phyloP scores from a whole-genome alignment of 768 basidiomycete genomes.

The Cystobasidium onofrii region DNA sequence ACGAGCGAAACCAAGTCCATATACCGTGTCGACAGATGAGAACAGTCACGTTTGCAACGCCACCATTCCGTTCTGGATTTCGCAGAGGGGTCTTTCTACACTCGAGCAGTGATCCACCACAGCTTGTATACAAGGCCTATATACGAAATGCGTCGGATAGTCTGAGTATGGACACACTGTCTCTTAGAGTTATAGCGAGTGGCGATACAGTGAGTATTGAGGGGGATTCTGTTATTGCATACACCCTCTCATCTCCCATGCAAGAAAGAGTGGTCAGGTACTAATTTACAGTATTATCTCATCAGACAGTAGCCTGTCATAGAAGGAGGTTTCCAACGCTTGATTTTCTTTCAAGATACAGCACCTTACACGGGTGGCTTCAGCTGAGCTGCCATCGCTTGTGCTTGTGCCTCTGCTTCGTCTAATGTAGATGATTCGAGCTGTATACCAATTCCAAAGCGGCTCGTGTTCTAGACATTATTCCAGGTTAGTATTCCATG shows the following conservation, averaged over 20 bases:
- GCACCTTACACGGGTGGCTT: slow-evolving; percentile 20
- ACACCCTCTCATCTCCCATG: not conserved
- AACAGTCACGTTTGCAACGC: no score
- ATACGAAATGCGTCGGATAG: no score
- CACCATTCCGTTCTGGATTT: no score
- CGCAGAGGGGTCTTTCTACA: no score
- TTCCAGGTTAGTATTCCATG: not conserved
- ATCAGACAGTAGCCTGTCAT: not conserved
- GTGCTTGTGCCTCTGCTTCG: slow-evolving; percentile 16
- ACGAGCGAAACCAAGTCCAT: no score
- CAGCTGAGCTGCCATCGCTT: slow-evolving; percentile 6
- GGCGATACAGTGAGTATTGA: not conserved
- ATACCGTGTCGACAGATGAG: no score
- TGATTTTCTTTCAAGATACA: no score
- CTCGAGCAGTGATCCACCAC: no score
- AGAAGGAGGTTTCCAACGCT: no score
- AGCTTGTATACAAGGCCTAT: no score
- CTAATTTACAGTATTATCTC: not conserved
- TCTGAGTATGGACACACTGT: no score
- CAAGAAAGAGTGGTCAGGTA: not conserved
- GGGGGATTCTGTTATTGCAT: not conserved
- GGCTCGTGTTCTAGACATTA: slow-evolving; percentile 66
- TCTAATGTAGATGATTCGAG: slow-evolving; percentile 58
- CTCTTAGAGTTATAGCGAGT: no score
- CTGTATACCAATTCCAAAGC: slow-evolving; percentile 95